Evolutionary conservation across 73 alveolate genomes (phyloP).

Genomic region (Effrenium voratum): DNA sequence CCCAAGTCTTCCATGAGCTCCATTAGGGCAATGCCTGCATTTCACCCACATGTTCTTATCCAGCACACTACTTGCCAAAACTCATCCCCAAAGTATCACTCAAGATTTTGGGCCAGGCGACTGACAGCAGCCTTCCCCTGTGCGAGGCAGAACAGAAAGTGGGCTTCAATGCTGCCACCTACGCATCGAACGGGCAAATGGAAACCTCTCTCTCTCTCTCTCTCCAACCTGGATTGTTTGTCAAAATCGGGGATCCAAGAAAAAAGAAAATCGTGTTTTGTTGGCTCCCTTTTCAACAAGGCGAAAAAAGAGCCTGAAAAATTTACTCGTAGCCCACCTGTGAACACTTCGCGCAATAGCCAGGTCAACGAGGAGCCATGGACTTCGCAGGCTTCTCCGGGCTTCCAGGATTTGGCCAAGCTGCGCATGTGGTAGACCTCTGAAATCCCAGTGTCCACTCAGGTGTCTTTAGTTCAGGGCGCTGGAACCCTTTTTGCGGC

Average conservation of each 20-base stretch:
- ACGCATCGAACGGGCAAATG: not conserved
- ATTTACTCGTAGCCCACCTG: not conserved
- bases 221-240: too few relatives aligned
- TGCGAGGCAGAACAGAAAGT: constrained; percentile 29
- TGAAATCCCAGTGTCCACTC: not conserved
- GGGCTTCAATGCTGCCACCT: constrained; percentile 86
- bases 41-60: not conserved
- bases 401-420: constrained; percentile 67
- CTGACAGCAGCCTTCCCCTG: constrained; percentile 66
- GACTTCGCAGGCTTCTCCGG: constrained; percentile 16
- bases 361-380: constrained; percentile 66
- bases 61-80: not conserved
- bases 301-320: not conserved
- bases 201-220: too few relatives aligned
- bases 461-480: too few relatives aligned
- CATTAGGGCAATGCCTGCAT: constrained; percentile 40
- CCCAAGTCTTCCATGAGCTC: constrained; percentile 68
- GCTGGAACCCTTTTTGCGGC: too few relatives aligned
- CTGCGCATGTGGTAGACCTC: constrained; percentile 85
- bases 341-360: constrained; percentile 64
- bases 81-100: not conserved
- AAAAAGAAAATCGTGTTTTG: too few relatives aligned
- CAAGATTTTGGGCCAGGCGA: not conserved
- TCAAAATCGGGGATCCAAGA: too few relatives aligned
- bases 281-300: too few relatives aligned